phyloP scores from a whole-genome alignment of 1,284 basidiomycete species.

The Moesziomyces sp. region DNA sequence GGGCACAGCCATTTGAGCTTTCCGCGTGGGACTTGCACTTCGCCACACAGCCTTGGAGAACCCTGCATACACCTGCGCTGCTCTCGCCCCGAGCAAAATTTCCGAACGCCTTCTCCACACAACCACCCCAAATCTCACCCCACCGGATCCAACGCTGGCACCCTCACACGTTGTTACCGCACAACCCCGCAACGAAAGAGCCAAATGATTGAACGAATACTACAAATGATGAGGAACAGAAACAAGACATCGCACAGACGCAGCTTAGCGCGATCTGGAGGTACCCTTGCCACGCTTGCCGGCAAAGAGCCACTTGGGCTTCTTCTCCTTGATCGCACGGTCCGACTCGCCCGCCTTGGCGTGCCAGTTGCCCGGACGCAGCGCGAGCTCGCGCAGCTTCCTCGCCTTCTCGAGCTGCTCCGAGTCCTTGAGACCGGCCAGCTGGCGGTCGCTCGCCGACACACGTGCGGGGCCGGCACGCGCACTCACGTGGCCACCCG shows the following conservation, averaged over 20 bases:
- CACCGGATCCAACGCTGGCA: too few relatives aligned
- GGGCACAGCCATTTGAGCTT: too few relatives aligned
- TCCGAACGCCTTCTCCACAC: too few relatives aligned
- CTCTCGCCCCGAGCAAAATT: too few relatives aligned
- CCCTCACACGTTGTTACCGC: too few relatives aligned
- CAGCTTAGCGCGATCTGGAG: conserved; percentile 50
- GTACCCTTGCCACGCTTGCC: conserved; percentile 66
- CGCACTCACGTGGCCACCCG: conserved; percentile 57
- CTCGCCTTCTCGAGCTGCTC: conserved; percentile 61
- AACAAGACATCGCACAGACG: neutral
- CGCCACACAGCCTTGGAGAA: too few relatives aligned
- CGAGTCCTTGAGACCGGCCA: conserved; percentile 57
- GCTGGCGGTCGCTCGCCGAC: conserved; percentile 59
- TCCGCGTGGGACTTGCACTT: too few relatives aligned
- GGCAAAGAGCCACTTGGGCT: conserved; percentile 65
- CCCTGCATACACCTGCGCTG: too few relatives aligned
- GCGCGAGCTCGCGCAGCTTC: conserved; percentile 54
- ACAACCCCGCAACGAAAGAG: conserved; percentile 1
- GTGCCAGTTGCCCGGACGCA: conserved; percentile 60
- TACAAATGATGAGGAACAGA: conserved; percentile 5
- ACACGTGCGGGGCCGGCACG: conserved; percentile 63
- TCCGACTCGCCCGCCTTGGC: conserved; percentile 65
- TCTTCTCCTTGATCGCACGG: conserved; percentile 63
- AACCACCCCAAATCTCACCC: too few relatives aligned
- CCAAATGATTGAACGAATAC: conserved; percentile 2